phyloP scores from a whole-genome alignment of 139 green algal species.

The Picochlorum sp. region DNA sequence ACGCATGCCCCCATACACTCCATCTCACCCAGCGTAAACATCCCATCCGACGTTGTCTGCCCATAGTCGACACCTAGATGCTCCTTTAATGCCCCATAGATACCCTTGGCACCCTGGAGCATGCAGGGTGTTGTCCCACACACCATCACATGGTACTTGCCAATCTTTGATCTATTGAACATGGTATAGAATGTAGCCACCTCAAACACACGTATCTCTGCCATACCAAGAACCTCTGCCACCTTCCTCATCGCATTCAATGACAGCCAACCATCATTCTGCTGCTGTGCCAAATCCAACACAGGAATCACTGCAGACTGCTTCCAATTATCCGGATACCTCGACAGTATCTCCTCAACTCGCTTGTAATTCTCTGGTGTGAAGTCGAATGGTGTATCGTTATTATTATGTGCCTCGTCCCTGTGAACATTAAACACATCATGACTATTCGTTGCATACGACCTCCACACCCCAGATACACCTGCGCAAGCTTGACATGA shows the following conservation, averaged over 20 bases:
- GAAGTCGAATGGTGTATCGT: constrained; percentile 74
- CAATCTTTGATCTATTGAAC: constrained; percentile 95
- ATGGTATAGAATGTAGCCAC: constrained; percentile 99
- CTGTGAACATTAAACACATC: constrained; percentile 82
- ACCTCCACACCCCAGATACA: background rate
- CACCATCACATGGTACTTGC: constrained; percentile 96
- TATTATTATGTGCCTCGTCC: constrained; percentile 70
- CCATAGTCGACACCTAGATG: constrained; percentile 62
- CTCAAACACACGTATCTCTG: constrained; percentile 92
- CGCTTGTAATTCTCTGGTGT: constrained; percentile 65
- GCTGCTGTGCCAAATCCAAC: constrained; percentile 95
- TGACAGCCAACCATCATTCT: constrained; percentile 86
- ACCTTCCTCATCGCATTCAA: constrained; percentile 89
- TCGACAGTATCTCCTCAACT: constrained; percentile 64
- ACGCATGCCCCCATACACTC: constrained; percentile 99
- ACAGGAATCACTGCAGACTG: constrained; percentile 85
- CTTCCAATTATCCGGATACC: constrained; percentile 96
- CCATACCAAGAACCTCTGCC: constrained; percentile 75
- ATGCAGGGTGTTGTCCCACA: constrained; percentile 96
- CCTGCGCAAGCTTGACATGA: no score
- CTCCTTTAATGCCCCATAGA: constrained; percentile 65
- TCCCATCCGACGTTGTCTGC: constrained; percentile 73
- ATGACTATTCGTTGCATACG: constrained; percentile 81
- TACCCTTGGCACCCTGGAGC: constrained; percentile 55
- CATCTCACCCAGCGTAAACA: constrained; percentile 98